Base-by-base conservation (phyloP, 2,329 filamentous ascomycete genomes). In the Pestalotiopsis sp. region DNA sequence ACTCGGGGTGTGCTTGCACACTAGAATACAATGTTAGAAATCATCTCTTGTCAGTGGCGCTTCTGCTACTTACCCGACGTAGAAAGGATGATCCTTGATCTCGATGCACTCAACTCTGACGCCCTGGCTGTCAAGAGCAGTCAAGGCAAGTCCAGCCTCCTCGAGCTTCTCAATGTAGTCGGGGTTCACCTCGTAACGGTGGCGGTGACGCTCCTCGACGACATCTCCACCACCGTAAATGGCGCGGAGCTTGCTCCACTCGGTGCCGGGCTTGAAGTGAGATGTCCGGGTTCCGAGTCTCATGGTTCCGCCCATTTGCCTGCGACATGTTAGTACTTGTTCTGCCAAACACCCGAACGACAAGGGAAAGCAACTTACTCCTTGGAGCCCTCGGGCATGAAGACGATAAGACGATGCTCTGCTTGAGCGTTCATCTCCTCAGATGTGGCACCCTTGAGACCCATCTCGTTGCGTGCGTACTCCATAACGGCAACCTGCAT, bases 401-500 rank as follows among this genome's bases (percentile, higher is more conserved):
- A 95, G 73, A 98, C 88, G 73, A 99, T 90, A 36, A 93, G 88
- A 31, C 88, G 89, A 76, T 94, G 85, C 62, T 89, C 83, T n/a
- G 90, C 87, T 3, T 83, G 77, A 27, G 85, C 78, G 60, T 83
- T 74, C 39, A 90, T 83, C 75, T 91, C 88, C 73, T 89, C 88
- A 9, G 85, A 87, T 3, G 82, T 85, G 36, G 87, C 88, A 11
- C 82, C 77, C 41, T 82, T 75, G 71, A 94, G 85, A 36, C 88
- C 88, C 80, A 90, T 92, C 1, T 95, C 84, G 72, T 93, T 90
- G 57, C 94, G 90, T 1, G 94, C 94, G 74, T 90, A 93, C 80
- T 98, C 95, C 73, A 98, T 92, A 61, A 97, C 94, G 23, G 95
- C 94, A 61, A 97, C 88, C 80, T 98, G 96, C 91, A 97, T 94